phyloP scores from a whole-genome alignment of 768 basidiomycete genomes.

The Agaricus sinodeliciosus region DNA sequence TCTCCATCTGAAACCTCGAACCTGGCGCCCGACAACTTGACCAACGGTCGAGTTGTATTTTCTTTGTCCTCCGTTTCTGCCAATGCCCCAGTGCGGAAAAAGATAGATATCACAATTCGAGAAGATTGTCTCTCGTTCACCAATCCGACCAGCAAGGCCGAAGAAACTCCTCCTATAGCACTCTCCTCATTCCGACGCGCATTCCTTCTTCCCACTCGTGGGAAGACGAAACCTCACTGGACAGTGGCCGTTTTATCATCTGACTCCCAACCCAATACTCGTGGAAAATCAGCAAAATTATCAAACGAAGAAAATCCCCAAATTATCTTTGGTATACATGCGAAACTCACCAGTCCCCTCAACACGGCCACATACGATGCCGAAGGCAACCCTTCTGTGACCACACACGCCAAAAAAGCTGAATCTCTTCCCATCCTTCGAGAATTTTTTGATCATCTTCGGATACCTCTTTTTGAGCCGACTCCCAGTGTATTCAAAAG shows the following conservation, averaged over 20 bases:
- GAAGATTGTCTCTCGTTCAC: slow-evolving; percentile 43
- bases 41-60: slow-evolving; percentile 41
- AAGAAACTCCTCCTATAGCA: slow-evolving; percentile 42
- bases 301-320: slow-evolving; percentile 35
- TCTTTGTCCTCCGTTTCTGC: slow-evolving; percentile 60
- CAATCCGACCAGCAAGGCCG: slow-evolving; percentile 39
- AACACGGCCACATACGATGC: slow-evolving; percentile 34
- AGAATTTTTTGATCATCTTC: slow-evolving; percentile 45
- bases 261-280: slow-evolving; percentile 33
- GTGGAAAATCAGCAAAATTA: slow-evolving; percentile 30
- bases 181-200: slow-evolving; percentile 47
- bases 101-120: slow-evolving; percentile 59
- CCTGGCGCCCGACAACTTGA: slow-evolving; percentile 11
- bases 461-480: slow-evolving; percentile 33
- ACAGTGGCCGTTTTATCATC: slow-evolving; percentile 57
- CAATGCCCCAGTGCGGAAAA: slow-evolving; percentile 73
- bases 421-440: slow-evolving; percentile 44
- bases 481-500: slow-evolving; percentile 49
- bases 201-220: slow-evolving; percentile 70
- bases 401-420: slow-evolving; percentile 40
- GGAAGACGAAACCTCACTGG: slow-evolving; percentile 68
- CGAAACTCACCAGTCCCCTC: slow-evolving; percentile 38
- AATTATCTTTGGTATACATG: slow-evolving; percentile 69
- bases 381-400: slow-evolving; percentile 19
- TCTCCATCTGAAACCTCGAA: slow-evolving; percentile 14